Evolutionary conservation across 352 stramenopile species (phyloP).

Genomic region (Globisporangium barbulae): DNA sequence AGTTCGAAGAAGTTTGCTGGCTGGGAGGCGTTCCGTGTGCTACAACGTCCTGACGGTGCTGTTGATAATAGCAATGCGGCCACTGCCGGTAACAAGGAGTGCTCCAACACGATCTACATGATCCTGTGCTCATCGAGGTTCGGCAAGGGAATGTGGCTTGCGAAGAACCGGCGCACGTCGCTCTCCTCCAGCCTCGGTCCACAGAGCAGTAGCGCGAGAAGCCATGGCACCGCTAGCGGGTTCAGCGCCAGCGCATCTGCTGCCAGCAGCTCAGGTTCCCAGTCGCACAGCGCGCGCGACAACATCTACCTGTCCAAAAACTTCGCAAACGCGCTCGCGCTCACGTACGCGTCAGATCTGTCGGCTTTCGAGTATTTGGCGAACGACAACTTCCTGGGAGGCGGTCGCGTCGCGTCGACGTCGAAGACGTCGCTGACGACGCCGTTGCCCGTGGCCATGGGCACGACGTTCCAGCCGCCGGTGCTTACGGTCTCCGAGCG

Average conservation of each 20-base stretch:
- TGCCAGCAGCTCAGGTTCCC: constrained; percentile 8
- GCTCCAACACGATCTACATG: constrained; percentile 45
- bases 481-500: constrained; percentile 34
- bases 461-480: constrained; percentile 36
- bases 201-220: constrained; percentile 7
- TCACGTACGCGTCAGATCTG: constrained; percentile 71
- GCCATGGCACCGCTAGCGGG: not conserved
- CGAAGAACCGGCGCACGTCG: constrained; percentile 31
- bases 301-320: constrained; percentile 68
- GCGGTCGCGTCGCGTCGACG: not conserved
- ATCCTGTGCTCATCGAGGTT: constrained; percentile 77
- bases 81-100: constrained; percentile 11
- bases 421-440: not conserved
- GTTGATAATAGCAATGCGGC: not conserved
- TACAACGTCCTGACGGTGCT: constrained; percentile 35
- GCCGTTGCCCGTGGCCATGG: constrained; percentile 16
- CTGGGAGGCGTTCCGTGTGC: constrained; percentile 73
- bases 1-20: constrained; percentile 61
- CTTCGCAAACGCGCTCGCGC: constrained; percentile 56
- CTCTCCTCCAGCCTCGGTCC: constrained; percentile 14
- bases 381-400: not conserved
- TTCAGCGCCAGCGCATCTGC: constrained; percentile 7
- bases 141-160: constrained; percentile 80
- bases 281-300: constrained; percentile 14
- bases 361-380: constrained; percentile 37